phyloP scores from a whole-genome alignment of 179 eudicot species.

The Patellifolia procumbens region DNA sequence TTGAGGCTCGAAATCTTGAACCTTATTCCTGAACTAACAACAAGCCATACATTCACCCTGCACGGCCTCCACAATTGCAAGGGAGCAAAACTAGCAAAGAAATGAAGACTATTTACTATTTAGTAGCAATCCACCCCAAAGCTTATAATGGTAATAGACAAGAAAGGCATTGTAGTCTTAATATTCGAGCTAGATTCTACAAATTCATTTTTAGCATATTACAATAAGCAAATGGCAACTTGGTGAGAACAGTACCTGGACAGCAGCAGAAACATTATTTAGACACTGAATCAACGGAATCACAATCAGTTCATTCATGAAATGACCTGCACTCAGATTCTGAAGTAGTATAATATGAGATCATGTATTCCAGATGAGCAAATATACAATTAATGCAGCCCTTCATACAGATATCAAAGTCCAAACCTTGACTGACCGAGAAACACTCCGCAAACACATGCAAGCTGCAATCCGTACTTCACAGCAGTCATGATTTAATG shows the following conservation, averaged over 20 bases:
- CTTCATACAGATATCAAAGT: constrained; percentile 19
- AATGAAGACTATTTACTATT: not conserved
- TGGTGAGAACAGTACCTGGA: constrained; percentile 59
- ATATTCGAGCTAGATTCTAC: not conserved
- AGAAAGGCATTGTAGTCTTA: constrained; percentile 1
- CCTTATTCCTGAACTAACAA: not conserved
- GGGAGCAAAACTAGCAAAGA: not conserved
- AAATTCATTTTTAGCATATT: not conserved
- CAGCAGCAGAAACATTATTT: constrained; percentile 52
- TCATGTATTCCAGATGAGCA: constrained; percentile 3
- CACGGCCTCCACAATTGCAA: not conserved
- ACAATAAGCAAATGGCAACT: constrained; percentile 18
- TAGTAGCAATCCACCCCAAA: not conserved
- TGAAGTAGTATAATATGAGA: constrained; percentile 40
- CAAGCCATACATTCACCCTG: not conserved
- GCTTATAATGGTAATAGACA: not conserved
- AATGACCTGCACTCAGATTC: constrained; percentile 91
- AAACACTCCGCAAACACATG: constrained; percentile 72
- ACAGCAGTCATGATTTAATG: constrained; percentile 64
- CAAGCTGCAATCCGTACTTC: constrained; percentile 89
- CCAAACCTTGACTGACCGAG: constrained; percentile 93
- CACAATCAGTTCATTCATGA: constrained; percentile 63
- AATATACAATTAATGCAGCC: constrained; percentile 10
- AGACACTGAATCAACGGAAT: constrained; percentile 68
- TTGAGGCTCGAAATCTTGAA: not conserved